Percentiles rank a stretch among this genome's conserved stretches.
Evolutionary conservation across 208 protist species (phyloP).

Genomic region (Herpetomonas samuelpessoai): DNA sequence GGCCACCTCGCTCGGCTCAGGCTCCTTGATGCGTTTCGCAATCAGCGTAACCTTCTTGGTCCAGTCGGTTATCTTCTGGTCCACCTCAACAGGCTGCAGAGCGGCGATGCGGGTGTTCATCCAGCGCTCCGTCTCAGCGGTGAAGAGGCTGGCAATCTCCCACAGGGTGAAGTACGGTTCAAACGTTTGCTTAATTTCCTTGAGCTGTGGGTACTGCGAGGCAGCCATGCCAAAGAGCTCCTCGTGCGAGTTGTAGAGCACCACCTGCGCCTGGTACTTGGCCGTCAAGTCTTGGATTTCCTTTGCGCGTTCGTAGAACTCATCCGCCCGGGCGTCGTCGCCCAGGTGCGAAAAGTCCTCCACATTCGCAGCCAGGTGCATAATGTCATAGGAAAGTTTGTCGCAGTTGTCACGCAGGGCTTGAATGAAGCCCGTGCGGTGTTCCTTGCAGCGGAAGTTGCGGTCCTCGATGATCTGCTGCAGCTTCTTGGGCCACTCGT

Average conservation of each 20-base stretch:
- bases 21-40: constrained; percentile 86
- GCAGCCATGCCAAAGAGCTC: constrained; percentile 80
- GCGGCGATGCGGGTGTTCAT: constrained; percentile 85
- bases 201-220: constrained; percentile 89
- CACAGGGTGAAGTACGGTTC: constrained; percentile 91
- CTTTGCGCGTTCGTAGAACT: constrained; percentile 86
- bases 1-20: constrained; percentile 75
- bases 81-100: constrained; percentile 76
- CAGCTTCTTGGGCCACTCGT: constrained; percentile 90
- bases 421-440: constrained; percentile 88
- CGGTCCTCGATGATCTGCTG: constrained; percentile 87
- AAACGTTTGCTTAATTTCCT: constrained; percentile 82
- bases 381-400: constrained; percentile 76
- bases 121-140: constrained; percentile 86
- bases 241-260: constrained; percentile 89
- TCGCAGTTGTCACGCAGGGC: constrained; percentile 88
- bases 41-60: constrained; percentile 76
- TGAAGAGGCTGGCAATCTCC: constrained; percentile 85
- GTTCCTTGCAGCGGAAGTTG: constrained; percentile 91
- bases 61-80: constrained; percentile 84
- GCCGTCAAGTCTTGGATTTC: constrained; percentile 69
- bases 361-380: constrained; percentile 74
- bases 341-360: constrained; percentile 85
- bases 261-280: constrained; percentile 58
- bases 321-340: constrained; percentile 82